Evolutionary conservation across 768 basidiomycete species (phyloP), one percentile per base, ranked within the genome.

Genomic region (Boletellus sp.): DNA sequence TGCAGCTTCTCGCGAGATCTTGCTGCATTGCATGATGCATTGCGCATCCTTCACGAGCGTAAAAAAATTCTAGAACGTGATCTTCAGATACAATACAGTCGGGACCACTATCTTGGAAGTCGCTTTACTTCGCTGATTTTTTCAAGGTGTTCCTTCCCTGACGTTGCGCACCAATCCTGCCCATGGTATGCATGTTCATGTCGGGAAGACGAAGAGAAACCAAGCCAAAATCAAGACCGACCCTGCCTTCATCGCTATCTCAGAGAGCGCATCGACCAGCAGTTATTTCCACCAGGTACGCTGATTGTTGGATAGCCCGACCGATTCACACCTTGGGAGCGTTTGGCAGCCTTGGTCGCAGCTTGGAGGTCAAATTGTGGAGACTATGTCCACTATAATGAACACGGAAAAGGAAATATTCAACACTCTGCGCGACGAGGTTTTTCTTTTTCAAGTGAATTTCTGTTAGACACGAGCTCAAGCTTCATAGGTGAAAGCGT

Each of bases 171-270:
- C 81, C 22, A 84, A 78, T 1, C 76, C 82, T 16, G 75, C 76
- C 10, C 80, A 83, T 38, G 90, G 90, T 6, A 79, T 84, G 74
- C 85, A 88, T 62, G 77, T 91, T 36, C 90, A 91, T 54, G 68
- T 92, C 23, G 73, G 76, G 23, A 80, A 77, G 56, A 70, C 76
- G 6, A 90, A 81, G 64, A 80, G 83, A 24, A 86, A 89, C 52
- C 77, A 75, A 42, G 58, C 60, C 12, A 76, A 69, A 51, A 58
- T 87, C 31, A 74, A 75, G 52, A 60, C 59, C 12, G 72, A 80
- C 22, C 54, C 73, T 10, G 69, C 68, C 6, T 90, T 91, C 55
- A 65, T 84, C 20, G 55, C 69, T 38, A 75, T 90, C 24, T 76
- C 82, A 3, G 81, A 83, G 65, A 87, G 74, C 53, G 74, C 72